phyloP scores from a whole-genome alignment of 2,329 filamentous ascomycete species.

The Ploettnerulaceae sp. region DNA sequence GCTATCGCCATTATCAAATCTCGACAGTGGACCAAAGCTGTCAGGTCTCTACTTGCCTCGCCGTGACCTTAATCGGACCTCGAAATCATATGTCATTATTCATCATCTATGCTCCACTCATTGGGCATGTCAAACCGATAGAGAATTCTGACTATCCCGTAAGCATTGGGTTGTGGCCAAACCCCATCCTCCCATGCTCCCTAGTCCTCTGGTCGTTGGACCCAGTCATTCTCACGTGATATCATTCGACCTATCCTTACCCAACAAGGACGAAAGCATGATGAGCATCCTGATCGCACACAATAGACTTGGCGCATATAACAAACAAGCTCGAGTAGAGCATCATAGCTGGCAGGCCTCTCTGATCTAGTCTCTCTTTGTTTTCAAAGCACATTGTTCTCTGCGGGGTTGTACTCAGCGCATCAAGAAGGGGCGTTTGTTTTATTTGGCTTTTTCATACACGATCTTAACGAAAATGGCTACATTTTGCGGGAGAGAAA shows the following conservation, averaged over 20 bases:
- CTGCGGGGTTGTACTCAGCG: conserved; percentile 12
- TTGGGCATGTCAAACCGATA: neutral
- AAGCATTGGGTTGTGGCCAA: no score
- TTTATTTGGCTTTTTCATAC: conserved; percentile 6
- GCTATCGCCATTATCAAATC: neutral
- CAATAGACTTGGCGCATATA: no score
- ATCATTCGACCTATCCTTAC: no score
- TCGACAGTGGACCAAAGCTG: neutral
- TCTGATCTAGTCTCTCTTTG: neutral
- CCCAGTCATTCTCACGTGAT: no score
- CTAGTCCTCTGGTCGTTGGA: no score
- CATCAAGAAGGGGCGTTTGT: conserved; percentile 17
- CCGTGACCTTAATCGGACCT: neutral
- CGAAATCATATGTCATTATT: neutral
- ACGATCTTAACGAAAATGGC: conserved; percentile 21
- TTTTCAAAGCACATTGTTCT: conserved; percentile 13
- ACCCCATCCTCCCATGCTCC: no score
- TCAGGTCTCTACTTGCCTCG: neutral
- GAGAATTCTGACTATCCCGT: no score
- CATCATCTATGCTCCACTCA: neutral
- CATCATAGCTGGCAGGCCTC: neutral
- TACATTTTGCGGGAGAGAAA: conserved; percentile 7
- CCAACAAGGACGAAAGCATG: no score
- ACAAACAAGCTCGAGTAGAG: no score
- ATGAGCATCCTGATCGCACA: no score